These are phyloP conservation scores for Huntiella decipiens DNA, from an alignment of 2,329 filamentous ascomycete genomes.

Conservation along the genomic window DNA sequence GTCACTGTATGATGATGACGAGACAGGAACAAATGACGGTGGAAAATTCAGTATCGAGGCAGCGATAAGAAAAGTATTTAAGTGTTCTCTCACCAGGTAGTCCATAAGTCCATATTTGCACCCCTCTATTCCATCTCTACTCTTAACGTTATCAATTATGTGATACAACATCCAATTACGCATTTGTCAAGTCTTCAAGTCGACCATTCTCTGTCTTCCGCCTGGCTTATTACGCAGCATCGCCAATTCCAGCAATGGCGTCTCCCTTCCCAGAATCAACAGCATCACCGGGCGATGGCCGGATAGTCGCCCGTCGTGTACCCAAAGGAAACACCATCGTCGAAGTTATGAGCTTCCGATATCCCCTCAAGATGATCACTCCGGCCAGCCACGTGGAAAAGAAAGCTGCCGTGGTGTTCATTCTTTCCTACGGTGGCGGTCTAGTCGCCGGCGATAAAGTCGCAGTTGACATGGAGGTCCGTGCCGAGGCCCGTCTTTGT, in stretches of 20 bases:
- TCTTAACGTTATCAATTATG: too few species aligned
- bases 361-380: conserved; percentile 83
- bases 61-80: too few species aligned
- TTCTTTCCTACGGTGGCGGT: conserved; percentile 87
- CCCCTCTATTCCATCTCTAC: too few species aligned
- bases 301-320: conserved; percentile 52
- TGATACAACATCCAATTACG: too few species aligned
- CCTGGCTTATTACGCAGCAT: too few species aligned
- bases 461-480: conserved; percentile 49
- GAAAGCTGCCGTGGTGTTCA: conserved; percentile 60
- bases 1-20: too few species aligned
- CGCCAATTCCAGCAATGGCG: conserved; percentile 20
- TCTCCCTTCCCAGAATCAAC: conserved; percentile 64
- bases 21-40: too few species aligned
- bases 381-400: conserved; percentile 47
- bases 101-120: too few species aligned
- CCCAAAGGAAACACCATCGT: conserved; percentile 55
- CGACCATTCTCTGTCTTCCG: too few species aligned
- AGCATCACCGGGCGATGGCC: conserved; percentile 58
- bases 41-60: too few species aligned
- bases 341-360: conserved; percentile 66
- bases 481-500: conserved; percentile 44
- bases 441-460: conserved; percentile 77
- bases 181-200: too few species aligned
- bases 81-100: too few species aligned